Evolutionary conservation across 768 basidiomycete species (phyloP).

Genomic region (Boletus vermiculosoides): DNA sequence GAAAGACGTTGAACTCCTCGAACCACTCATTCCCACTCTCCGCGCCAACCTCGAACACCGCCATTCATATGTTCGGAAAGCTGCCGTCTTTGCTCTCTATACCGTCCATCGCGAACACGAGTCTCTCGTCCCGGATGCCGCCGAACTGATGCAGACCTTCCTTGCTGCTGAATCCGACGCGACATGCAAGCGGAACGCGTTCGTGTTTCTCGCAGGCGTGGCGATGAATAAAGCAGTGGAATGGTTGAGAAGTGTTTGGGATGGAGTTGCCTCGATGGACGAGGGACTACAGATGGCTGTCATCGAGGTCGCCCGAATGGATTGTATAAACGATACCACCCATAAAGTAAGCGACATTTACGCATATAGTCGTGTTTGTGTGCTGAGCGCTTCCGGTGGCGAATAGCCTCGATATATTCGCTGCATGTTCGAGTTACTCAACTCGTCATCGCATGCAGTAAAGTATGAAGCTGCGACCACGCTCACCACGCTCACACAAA

Average conservation of each 20-base stretch:
- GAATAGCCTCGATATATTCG: slow-evolving; percentile 88
- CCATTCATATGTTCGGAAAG: slow-evolving; percentile 97
- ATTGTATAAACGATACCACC: slow-evolving; percentile 81
- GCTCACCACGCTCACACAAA: slow-evolving; percentile 90
- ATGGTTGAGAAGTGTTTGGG: slow-evolving; percentile 83
- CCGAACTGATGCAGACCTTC: slow-evolving; percentile 95
- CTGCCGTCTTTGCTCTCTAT: slow-evolving; percentile 95
- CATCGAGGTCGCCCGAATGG: slow-evolving; percentile 89
- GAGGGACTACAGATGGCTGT: slow-evolving; percentile 94
- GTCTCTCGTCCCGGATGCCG: slow-evolving; percentile 92
- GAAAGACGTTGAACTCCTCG: slow-evolving; percentile 89
- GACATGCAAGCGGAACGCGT: slow-evolving; percentile 96
- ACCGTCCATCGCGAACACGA: slow-evolving; percentile 95
- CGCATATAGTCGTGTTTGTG: neutral
- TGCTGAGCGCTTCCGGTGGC: slow-evolving; percentile 4
- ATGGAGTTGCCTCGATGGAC: slow-evolving; percentile 78
- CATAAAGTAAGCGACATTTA: slow-evolving; percentile 59
- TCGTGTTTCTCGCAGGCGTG: slow-evolving; percentile 86
- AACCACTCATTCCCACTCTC: slow-evolving; percentile 92
- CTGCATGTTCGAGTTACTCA: slow-evolving; percentile 88
- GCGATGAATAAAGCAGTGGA: slow-evolving; percentile 91
- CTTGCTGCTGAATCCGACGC: slow-evolving; percentile 93
- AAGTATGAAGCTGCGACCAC: slow-evolving; percentile 98
- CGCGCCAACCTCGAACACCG: slow-evolving; percentile 95
- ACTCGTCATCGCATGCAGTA: slow-evolving; percentile 86